Conservation (phyloP, 2,329 filamentous ascomycete species). For the Botrytis fabae region DNA sequence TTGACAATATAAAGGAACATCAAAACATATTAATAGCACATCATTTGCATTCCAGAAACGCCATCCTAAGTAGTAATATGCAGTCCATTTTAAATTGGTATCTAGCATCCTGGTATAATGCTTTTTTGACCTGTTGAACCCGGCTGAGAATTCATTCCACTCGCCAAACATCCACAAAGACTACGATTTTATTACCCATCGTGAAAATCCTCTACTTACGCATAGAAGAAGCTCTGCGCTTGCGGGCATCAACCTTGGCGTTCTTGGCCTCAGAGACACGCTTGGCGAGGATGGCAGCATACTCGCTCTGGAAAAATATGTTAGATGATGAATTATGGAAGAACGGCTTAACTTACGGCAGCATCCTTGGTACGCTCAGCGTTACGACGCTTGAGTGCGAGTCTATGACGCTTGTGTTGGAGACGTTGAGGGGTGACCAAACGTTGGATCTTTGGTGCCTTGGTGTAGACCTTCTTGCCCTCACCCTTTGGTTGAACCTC, state of each 20-base stretch:
- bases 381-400: constrained; percentile 97
- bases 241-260: constrained; percentile 89
- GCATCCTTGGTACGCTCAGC: constrained; percentile 98
- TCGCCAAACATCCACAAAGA: constrained; percentile 20
- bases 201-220: constrained; percentile 64
- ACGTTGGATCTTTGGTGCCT: constrained; percentile 99
- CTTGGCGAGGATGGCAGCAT: constrained; percentile 93
- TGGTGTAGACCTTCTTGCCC: constrained; percentile 98
- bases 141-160: constrained; percentile 19
- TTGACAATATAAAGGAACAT: neutral
- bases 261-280: constrained; percentile 95
- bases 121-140: constrained; percentile 20
- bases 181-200: constrained; percentile 16
- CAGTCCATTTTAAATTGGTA: constrained; percentile 21
- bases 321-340: neutral
- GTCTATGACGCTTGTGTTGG: constrained; percentile 98
- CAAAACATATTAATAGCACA: constrained; percentile 14
- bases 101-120: constrained; percentile 24
- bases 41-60: constrained; percentile 23
- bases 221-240: constrained; percentile 96
- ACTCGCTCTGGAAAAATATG: constrained; percentile 72
- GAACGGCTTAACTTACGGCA: constrained; percentile 68
- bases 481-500: constrained; percentile 96
- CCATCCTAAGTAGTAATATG: constrained; percentile 24
- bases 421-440: constrained; percentile 99